Evolutionary conservation across 345 rosid species (phyloP), one percentile per base, ranked within the genome.

Genomic region (Murraya paniculata): DNA sequence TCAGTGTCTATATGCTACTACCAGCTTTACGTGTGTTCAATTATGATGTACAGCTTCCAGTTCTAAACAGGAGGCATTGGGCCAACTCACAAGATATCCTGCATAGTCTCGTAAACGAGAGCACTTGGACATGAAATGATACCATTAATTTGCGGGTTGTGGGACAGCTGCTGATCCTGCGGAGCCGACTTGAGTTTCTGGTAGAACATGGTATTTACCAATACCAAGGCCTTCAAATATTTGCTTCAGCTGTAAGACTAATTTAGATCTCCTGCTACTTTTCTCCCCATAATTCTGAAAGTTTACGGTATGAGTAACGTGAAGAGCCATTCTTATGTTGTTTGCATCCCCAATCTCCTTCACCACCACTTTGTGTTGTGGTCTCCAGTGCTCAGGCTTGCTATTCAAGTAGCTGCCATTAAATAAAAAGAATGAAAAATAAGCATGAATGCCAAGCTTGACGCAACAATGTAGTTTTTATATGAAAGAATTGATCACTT

Each of bases 341-440:
- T 93, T 87, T 85, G 91, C 87, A 78, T 90, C 68, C 86, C 89
- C 93, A 19, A 93, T 91, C 82, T 90, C 92, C 81, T 86, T 87
- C 73, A 91, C 86, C 72, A 87, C 79, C 68, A 91, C 85, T 9
- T 82, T 84, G 78, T 89, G 89, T 25, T 38, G 73, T 0, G 93
- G 80, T 64, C 85, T 83, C 92, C 95, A 93, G 68, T 90, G 89
- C 33, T 89, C 87, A 2, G 91, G 85, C 72, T 88, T 89, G 87
- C 89, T 82, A 84, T 90, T 95, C 82, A 93, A 78, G 85, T 89
- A 86, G 78, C 97, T 91, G 90, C 69, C 65, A 4, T 27, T 5
- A 53, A 53, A 53, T 53, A 53, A 16, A 50, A 19, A 19, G n/a
- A 53, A 18, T 5, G 22, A 5, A 53, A 50, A 53, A 53, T 16